Percentiles rank a stretch among this genome's conserved stretches.
Conservation (phyloP, 192 early-diverging fungal genomes). For the Gryganskiella cystojenkinii region DNA sequence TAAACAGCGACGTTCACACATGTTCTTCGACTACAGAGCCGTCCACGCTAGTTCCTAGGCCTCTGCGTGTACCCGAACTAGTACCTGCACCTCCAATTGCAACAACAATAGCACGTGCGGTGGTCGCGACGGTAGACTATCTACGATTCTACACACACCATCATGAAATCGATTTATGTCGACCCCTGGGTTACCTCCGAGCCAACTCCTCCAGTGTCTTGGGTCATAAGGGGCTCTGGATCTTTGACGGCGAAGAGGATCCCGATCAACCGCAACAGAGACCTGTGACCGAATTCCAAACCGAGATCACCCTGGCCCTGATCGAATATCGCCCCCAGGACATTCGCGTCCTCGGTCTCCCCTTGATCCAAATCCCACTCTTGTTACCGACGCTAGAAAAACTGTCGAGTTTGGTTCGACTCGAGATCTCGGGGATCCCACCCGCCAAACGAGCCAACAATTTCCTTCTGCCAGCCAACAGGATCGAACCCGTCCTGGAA, state of each 20-base stretch:
- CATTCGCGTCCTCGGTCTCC: slow-evolving; percentile 28
- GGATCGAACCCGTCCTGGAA: slow-evolving; percentile 31
- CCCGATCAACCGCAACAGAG: no score
- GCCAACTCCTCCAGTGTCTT: background rate
- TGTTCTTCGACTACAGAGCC: no score
- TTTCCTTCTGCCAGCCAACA: background rate
- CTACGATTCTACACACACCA: slow-evolving; percentile 38
- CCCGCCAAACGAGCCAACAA: background rate
- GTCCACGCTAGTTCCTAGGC: no score
- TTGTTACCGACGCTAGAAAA: slow-evolving; percentile 14
- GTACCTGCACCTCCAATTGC: background rate
- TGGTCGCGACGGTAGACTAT: slow-evolving; percentile 31
- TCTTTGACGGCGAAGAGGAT: no score
- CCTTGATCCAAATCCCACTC: slow-evolving; percentile 15
- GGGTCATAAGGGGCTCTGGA: background rate
- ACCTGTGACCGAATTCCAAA: slow-evolving; percentile 19
- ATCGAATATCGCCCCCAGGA: slow-evolving; percentile 25
- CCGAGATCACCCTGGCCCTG: slow-evolving; percentile 9
- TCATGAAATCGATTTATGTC: slow-evolving; percentile 28
- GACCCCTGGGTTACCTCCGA: slow-evolving; percentile 10
- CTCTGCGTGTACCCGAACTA: no score
- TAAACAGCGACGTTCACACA: no score
- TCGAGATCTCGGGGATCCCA: slow-evolving; percentile 38
- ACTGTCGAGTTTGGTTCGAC: slow-evolving; percentile 26
- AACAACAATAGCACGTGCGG: background rate